Evolutionary conservation across 768 basidiomycete species (phyloP).

Genomic region (Infundibulicybe gibba): DNA sequence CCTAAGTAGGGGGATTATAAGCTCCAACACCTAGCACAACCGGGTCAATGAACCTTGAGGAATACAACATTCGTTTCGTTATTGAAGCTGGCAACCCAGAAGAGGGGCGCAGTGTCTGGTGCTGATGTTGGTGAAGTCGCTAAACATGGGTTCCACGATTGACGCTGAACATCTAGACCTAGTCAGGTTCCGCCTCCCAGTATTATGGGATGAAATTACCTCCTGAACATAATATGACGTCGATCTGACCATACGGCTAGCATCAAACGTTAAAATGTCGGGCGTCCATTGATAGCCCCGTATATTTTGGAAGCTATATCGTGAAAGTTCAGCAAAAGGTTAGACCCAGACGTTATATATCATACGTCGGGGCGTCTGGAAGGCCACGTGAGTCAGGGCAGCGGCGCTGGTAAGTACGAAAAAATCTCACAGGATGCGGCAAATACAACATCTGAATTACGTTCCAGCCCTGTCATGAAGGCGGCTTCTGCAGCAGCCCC

Average conservation of each 20-base stretch:
- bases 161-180: slow-evolving; percentile 28
- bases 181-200: too few species aligned
- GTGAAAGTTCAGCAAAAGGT: slow-evolving; percentile 3
- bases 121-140: slow-evolving; percentile 21
- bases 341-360: not conserved
- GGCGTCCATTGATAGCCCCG: slow-evolving; percentile 34
- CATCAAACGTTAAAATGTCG: slow-evolving; percentile 35
- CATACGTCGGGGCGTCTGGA: slow-evolving; percentile 22
- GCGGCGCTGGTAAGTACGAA: too few species aligned
- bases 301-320: slow-evolving; percentile 30
- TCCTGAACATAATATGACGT: slow-evolving; percentile 36
- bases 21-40: not conserved
- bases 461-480: slow-evolving; percentile 62
- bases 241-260: slow-evolving; percentile 22
- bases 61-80: slow-evolving; percentile 28
- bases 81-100: slow-evolving; percentile 30
- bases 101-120: slow-evolving; percentile 23
- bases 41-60: slow-evolving; percentile 21
- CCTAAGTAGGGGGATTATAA: slow-evolving; percentile 12
- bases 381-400: not conserved
- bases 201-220: slow-evolving; percentile 12
- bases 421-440: slow-evolving; percentile 9
- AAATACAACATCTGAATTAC: slow-evolving; percentile 61
- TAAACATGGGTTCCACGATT: slow-evolving; percentile 29
- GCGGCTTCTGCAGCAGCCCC: slow-evolving; percentile 52